Evolutionary conservation across 2,329 filamentous ascomycete genomes (phyloP).

Genomic region (Coccinonectria pachysandricola): DNA sequence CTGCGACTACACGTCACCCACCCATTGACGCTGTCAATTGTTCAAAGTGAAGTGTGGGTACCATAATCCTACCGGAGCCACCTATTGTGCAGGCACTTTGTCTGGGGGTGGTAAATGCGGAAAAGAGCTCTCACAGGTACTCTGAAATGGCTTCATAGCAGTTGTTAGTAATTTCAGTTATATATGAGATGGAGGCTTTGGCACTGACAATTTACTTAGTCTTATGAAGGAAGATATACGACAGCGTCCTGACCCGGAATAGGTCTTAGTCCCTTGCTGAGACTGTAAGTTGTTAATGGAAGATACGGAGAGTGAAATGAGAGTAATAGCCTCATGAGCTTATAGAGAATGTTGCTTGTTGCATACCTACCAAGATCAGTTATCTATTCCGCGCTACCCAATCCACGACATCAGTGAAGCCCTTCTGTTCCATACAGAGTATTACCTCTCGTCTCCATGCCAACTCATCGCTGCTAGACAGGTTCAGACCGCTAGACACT

Average conservation of each 20-base stretch:
- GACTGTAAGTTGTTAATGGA: too few species aligned
- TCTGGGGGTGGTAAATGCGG: background rate
- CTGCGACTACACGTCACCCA: background rate
- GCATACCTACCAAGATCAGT: too few species aligned
- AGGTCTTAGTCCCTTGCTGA: too few species aligned
- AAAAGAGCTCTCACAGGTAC: background rate
- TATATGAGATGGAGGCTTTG: too few species aligned
- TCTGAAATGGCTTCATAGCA: slow-evolving; percentile 1
- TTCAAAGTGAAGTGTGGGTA: background rate
- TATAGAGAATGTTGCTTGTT: too few species aligned
- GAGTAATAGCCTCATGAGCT: too few species aligned
- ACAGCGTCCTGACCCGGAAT: too few species aligned
- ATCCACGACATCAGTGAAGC: slow-evolving; percentile 2
- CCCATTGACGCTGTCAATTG: background rate
- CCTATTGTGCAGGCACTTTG: background rate
- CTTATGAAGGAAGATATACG: too few species aligned
- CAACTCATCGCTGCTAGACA: slow-evolving; percentile 2
- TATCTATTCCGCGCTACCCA: too few species aligned
- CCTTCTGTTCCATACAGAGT: slow-evolving; percentile 1
- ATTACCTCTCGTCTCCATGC: slow-evolving; percentile 3
- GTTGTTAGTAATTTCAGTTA: slow-evolving; percentile 1
- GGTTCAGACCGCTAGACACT: slow-evolving; percentile 2
- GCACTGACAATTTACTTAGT: too few species aligned
- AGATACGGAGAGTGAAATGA: too few species aligned
- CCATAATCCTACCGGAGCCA: background rate